A percentile compares a stretch with the other conserved stretches of the same genome.
Conservation (phyloP, 2,329 filamentous ascomycete species). For the Cordyceps sp. region DNA sequence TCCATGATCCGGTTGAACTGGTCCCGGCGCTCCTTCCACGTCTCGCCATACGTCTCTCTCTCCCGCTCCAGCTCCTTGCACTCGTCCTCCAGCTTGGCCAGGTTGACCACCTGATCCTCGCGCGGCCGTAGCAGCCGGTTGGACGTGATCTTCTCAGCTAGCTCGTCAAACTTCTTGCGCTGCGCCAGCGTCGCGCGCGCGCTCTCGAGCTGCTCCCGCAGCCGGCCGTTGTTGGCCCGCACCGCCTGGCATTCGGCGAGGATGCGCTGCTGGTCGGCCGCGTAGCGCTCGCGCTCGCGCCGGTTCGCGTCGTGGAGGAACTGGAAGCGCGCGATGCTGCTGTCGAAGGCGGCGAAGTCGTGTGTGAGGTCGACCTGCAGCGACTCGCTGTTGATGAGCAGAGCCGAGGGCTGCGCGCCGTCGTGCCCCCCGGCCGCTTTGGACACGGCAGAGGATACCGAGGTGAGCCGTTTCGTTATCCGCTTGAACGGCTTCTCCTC, state of each 20-base stretch:
- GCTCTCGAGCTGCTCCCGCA: constrained; percentile 60
- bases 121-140: constrained; percentile 66
- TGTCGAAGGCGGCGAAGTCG: constrained; percentile 80
- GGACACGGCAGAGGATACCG: constrained; percentile 44
- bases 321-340: constrained; percentile 72
- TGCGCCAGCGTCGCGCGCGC: constrained; percentile 60
- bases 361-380: constrained; percentile 72
- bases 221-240: constrained; percentile 52
- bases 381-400: constrained; percentile 31
- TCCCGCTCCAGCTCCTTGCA: constrained; percentile 77
- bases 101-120: constrained; percentile 64
- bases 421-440: no score
- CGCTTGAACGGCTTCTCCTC: constrained; percentile 89
- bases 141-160: constrained; percentile 72
- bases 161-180: constrained; percentile 73
- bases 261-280: constrained; percentile 64
- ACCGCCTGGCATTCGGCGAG: constrained; percentile 62
- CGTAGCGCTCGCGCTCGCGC: constrained; percentile 70
- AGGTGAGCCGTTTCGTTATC: constrained; percentile 64
- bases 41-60: constrained; percentile 62
- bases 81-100: constrained; percentile 73
- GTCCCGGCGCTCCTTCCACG: constrained; percentile 70
- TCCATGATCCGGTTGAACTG: constrained; percentile 83
- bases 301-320: constrained; percentile 72
- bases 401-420: no score